phyloP scores from a whole-genome alignment of 164 flowering plant species.

The Umbilicus rupestris region DNA sequence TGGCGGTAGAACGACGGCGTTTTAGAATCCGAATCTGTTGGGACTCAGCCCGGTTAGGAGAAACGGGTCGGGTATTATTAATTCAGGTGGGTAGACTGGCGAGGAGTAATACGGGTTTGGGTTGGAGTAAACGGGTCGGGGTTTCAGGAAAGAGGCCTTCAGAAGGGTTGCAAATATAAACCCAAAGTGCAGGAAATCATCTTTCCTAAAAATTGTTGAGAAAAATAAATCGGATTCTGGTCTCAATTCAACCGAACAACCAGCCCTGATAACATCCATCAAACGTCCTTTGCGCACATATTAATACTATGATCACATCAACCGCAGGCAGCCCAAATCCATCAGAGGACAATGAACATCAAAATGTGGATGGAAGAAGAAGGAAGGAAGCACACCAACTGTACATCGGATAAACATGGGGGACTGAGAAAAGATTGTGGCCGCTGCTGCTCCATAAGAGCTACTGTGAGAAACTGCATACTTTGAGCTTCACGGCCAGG shows the following conservation, averaged over 20 bases:
- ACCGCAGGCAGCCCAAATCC: not conserved
- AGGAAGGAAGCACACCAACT: not conserved
- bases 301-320: not conserved
- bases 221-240: not conserved
- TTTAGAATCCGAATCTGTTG: too few relatives aligned
- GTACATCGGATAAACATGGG: not conserved
- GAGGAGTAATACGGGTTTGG: too few relatives aligned
- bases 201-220: too few relatives aligned
- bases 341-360: not conserved
- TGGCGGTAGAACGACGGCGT: too few relatives aligned
- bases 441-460: too few relatives aligned
- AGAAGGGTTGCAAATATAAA: too few relatives aligned
- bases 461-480: conserved; percentile 7
- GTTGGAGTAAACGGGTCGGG: too few relatives aligned
- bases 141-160: too few relatives aligned
- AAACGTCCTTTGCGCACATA: not conserved
- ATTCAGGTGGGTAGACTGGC: too few relatives aligned
- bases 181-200: too few relatives aligned
- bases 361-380: not conserved
- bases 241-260: not conserved
- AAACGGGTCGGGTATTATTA: too few relatives aligned
- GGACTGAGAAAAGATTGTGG: not conserved
- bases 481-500: conserved; percentile 1
- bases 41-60: too few relatives aligned
- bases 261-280: not conserved